These are phyloP conservation scores for Colletotrichum kahawae DNA, from an alignment of 2,329 filamentous ascomycete species.

Conservation along the genomic window DNA sequence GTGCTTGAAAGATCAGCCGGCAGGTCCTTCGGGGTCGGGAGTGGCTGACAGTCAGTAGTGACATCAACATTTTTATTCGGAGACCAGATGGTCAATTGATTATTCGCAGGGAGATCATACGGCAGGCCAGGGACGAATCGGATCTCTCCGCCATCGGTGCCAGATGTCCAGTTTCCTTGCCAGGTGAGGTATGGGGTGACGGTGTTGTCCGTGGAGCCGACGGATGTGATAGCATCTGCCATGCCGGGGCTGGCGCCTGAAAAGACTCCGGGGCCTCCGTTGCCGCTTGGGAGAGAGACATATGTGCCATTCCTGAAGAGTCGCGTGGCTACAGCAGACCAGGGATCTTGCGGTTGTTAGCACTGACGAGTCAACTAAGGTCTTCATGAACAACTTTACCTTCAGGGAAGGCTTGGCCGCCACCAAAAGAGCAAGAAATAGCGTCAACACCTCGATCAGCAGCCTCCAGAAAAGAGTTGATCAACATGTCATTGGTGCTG, in stretches of 20 bases:
- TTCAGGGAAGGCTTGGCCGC: neutral
- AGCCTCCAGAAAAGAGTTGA: slow-evolving; percentile 2
- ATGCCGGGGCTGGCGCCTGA: neutral
- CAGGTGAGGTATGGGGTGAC: slow-evolving; percentile 8
- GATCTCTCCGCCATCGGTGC: slow-evolving; percentile 13
- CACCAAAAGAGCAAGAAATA: neutral
- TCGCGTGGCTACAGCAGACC: neutral
- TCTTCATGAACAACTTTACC: neutral
- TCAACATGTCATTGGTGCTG: slow-evolving; percentile 7
- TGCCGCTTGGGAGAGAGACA: slow-evolving; percentile 5
- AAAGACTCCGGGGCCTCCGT: neutral
- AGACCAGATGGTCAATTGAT: neutral
- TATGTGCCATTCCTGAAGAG: neutral
- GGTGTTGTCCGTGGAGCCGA: slow-evolving; percentile 10
- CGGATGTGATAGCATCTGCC: neutral
- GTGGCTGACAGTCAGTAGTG: neutral
- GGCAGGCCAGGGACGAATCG: slow-evolving; percentile 19
- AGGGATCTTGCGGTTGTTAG: neutral
- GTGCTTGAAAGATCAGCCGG: neutral
- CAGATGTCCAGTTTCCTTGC: slow-evolving; percentile 12
- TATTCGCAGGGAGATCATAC: neutral
- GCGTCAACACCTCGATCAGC: neutral
- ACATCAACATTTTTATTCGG: neutral
- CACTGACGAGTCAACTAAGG: neutral
- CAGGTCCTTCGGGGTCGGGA: neutral